These are phyloP conservation scores for Conticribra weissflogii DNA, from an alignment of 108 stramenopile species.

Conservation along the genomic window DNA sequence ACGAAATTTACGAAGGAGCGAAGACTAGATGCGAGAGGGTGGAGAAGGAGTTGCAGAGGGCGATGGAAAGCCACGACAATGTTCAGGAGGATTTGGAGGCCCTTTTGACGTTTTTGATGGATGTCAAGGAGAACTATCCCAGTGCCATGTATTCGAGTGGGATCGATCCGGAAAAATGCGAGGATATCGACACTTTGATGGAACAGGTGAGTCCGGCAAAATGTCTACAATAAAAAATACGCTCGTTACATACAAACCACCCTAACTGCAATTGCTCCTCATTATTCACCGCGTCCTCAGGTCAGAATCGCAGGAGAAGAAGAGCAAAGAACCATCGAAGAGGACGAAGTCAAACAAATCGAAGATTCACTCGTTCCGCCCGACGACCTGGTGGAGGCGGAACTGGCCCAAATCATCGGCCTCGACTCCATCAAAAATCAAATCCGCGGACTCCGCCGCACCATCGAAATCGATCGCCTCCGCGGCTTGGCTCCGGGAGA, in stretches of 20 bases:
- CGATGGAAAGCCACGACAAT: slow-evolving; percentile 60
- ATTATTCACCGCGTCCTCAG: no score
- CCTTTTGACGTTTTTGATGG: slow-evolving; percentile 72
- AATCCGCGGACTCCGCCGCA: slow-evolving; percentile 64
- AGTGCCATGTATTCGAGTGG: slow-evolving; percentile 77
- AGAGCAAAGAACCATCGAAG: slow-evolving; percentile 70
- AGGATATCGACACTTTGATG: slow-evolving; percentile 65
- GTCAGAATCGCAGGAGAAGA: slow-evolving; percentile 80
- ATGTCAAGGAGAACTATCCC: slow-evolving; percentile 75
- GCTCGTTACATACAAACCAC: no score
- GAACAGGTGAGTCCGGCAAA: slow-evolving; percentile 80
- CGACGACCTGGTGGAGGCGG: slow-evolving; percentile 79
- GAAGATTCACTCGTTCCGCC: slow-evolving; percentile 84
- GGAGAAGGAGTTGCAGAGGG: slow-evolving; percentile 78
- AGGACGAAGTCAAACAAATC: slow-evolving; percentile 78
- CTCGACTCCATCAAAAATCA: slow-evolving; percentile 54
- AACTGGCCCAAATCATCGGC: slow-evolving; percentile 70
- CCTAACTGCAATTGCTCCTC: no score
- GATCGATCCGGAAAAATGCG: slow-evolving; percentile 42
- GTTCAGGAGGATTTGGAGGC: slow-evolving; percentile 78
- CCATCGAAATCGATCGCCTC: slow-evolving; percentile 67
- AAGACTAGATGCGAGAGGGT: slow-evolving; percentile 74
- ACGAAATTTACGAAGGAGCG: slow-evolving; percentile 73
- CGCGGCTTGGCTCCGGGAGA: slow-evolving; percentile 47
- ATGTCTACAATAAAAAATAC: no score